A percentile compares a stretch with the other conserved stretches of the same genome.
Conservation (phyloP, 179 eudicot species). For the Sideroxylon spinosum region DNA sequence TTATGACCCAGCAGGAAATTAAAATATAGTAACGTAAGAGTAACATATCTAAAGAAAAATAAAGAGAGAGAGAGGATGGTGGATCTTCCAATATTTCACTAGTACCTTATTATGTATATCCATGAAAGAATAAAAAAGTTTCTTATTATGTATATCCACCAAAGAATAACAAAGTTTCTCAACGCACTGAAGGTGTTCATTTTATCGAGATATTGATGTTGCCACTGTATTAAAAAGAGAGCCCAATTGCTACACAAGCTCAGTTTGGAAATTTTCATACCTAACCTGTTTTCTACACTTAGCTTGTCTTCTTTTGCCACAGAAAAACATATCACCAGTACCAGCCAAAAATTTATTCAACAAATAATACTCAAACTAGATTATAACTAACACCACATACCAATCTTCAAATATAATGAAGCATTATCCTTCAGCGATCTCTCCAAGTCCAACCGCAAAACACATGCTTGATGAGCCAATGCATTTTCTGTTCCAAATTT, state of each 20-base stretch:
- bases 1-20: constrained; percentile 1
- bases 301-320: constrained; percentile 87
- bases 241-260: constrained; percentile 57
- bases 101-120: constrained; percentile 67
- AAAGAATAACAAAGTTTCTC: constrained; percentile 71
- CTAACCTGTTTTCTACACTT: constrained; percentile 70
- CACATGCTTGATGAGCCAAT: constrained; percentile 80
- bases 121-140: constrained; percentile 37
- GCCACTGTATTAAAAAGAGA: constrained; percentile 59
- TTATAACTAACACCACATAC: constrained; percentile 29
- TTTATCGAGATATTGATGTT: constrained; percentile 59
- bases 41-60: neutral
- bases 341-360: constrained; percentile 1
- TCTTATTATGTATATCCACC: neutral
- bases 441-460: constrained; percentile 75
- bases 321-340: constrained; percentile 16
- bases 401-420: constrained; percentile 64
- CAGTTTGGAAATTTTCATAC: constrained; percentile 61
- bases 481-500: constrained; percentile 62
- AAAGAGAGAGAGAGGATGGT: neutral
- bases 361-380: neutral
- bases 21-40: neutral
- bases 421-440: constrained; percentile 83
- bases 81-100: neutral
- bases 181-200: constrained; percentile 70